These are phyloP conservation scores for Chlorella vulgaris DNA, from an alignment of 139 green algal species.

Conservation along the genomic window DNA sequence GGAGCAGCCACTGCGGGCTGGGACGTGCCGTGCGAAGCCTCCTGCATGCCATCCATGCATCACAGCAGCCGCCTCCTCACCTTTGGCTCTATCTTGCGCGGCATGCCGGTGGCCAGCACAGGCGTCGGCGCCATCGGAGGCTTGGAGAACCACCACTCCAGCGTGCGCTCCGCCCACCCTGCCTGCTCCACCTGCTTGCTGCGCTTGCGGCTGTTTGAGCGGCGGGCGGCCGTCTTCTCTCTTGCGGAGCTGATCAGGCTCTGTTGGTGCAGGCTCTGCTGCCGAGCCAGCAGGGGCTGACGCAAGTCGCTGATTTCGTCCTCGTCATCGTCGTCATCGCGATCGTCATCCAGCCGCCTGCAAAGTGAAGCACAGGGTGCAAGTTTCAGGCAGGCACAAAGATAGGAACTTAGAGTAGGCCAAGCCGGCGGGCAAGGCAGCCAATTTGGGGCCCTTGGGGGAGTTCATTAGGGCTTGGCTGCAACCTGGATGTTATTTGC, in stretches of 20 bases:
- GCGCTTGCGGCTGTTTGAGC: not conserved
- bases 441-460: no score
- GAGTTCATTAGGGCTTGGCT: no score
- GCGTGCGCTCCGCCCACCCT: not conserved
- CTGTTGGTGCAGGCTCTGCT: slow-evolving; percentile 75
- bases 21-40: no score
- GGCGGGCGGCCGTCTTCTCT: not conserved
- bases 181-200: not conserved
- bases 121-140: slow-evolving; percentile 13
- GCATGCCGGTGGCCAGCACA: not conserved
- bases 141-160: slow-evolving; percentile 49
- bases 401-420: no score
- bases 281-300: slow-evolving; percentile 77
- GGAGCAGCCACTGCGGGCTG: no score
- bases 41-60: not conserved
- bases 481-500: not conserved
- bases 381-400: no score
- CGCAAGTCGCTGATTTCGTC: slow-evolving; percentile 57
- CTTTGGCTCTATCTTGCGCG: slow-evolving; percentile 46
- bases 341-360: slow-evolving; percentile 15
- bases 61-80: not conserved
- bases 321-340: slow-evolving; percentile 13
- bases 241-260: not conserved
- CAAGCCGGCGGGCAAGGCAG: no score
- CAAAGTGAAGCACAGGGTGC: no score